Conservation (phyloP, 192 early-diverging fungal genomes). For the Backusella mclennaniae region DNA sequence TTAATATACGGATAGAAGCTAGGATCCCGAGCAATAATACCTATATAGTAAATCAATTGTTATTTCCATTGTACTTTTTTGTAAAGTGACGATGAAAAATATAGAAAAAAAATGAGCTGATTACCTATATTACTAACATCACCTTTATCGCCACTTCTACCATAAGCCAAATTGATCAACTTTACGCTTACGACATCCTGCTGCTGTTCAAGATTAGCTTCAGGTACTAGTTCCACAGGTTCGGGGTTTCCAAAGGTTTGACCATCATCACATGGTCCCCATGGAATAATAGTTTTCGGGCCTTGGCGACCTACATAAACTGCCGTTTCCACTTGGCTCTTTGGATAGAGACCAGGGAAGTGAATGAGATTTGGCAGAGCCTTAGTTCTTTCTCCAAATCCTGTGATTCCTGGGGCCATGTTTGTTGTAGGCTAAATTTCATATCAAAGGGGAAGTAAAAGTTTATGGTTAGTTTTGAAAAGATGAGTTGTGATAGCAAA, state of each 20-base stretch:
- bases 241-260: conserved; percentile 21
- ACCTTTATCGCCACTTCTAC: conserved; percentile 65
- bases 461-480: background rate
- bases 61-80: background rate
- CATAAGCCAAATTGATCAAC: conserved; percentile 58
- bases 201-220: conserved; percentile 12
- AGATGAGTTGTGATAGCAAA: background rate
- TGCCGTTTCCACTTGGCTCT: conserved; percentile 35
- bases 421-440: conserved; percentile 41
- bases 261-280: conserved; percentile 30
- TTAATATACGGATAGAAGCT: conserved; percentile 54
- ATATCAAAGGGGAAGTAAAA: background rate
- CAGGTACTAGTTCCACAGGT: conserved; percentile 18
- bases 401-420: conserved; percentile 59
- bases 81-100: background rate
- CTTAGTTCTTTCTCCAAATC: conserved; percentile 54
- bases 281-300: conserved; percentile 18
- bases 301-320: conserved; percentile 36
- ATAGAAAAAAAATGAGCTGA: background rate
- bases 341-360: conserved; percentile 57
- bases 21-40: conserved; percentile 57
- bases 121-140: conserved; percentile 50
- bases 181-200: conserved; percentile 36
- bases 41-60: conserved; percentile 18
- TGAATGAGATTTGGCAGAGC: conserved; percentile 59